A percentile compares a stretch with the other conserved stretches of the same genome.
Evolutionary conservation across 306 rosid genomes (phyloP).

Genomic region (Dicorynia guianensis): DNA sequence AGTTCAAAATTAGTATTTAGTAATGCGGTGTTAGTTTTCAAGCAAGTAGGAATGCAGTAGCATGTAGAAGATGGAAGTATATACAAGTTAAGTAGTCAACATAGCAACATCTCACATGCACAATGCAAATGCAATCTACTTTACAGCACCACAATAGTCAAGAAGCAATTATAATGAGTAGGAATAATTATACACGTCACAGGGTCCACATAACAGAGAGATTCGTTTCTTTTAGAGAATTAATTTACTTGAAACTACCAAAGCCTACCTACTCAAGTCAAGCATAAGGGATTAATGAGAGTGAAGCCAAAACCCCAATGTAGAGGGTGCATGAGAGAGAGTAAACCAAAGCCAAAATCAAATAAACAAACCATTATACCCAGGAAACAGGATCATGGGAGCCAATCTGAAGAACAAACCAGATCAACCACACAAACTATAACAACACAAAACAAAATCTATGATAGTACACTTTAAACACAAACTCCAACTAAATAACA

Average conservation of each 20-base stretch:
- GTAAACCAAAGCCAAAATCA: not conserved
- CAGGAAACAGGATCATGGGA: not conserved
- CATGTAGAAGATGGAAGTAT: no score
- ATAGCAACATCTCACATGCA: no score
- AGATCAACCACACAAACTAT: not conserved
- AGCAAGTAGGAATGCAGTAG: not conserved
- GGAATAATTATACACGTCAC: not conserved
- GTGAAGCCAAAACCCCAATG: not conserved
- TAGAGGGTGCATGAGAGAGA: not conserved
- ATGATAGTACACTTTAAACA: not conserved
- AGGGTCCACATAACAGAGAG: not conserved
- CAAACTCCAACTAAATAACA: not conserved
- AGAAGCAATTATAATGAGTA: not conserved
- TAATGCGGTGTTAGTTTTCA: not conserved
- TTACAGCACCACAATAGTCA: not conserved
- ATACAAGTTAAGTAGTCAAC: no score
- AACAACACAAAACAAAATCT: not conserved
- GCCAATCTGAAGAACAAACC: not conserved
- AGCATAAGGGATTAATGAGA: not conserved
- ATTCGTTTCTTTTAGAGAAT: not conserved
- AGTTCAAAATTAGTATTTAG: not conserved
- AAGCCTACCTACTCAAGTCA: not conserved
- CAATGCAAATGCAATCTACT: no score
- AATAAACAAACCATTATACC: not conserved
- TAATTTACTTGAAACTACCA: not conserved